Percentiles rank a stretch among this genome's conserved stretches.
phyloP scores from a whole-genome alignment of 2,329 filamentous ascomycete genomes.

The Diplodia intermedia region DNA sequence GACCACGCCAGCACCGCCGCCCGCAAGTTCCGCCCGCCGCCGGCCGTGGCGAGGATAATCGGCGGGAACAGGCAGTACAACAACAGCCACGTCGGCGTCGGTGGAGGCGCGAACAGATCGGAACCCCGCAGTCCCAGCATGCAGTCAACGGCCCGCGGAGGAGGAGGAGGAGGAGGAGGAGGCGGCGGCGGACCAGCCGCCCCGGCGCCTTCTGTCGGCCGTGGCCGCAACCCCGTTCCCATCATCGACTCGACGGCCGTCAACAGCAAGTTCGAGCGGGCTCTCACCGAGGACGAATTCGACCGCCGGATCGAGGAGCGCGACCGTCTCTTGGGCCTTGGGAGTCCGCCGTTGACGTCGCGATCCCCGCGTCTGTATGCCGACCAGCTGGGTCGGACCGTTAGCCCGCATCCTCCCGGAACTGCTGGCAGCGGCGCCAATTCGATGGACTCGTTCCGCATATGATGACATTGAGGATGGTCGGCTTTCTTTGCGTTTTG shows the following conservation, averaged over 20 bases:
- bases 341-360: not conserved
- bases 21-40: conserved; percentile 19
- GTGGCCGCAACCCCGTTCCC: not conserved
- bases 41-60: conserved; percentile 23
- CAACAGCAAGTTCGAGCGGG: conserved; percentile 7
- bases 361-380: not conserved
- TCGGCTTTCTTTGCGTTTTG: not conserved
- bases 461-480: not conserved
- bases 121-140: conserved; percentile 4
- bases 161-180: no score
- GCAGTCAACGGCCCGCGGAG: not conserved
- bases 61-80: not conserved
- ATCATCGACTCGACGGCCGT: conserved; percentile 10
- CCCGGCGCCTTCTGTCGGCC: not conserved
- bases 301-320: conserved; percentile 11
- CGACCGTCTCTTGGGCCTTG: not conserved
- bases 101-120: not conserved
- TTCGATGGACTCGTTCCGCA: conserved; percentile 24
- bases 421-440: conserved; percentile 6
- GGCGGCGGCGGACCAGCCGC: no score
- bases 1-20: conserved; percentile 53
- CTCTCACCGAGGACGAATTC: conserved; percentile 13
- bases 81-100: no score
- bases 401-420: conserved; percentile 9
- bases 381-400: not conserved